Conservation (phyloP, 768 basidiomycete genomes). For the Termitomyces sp. region DNA sequence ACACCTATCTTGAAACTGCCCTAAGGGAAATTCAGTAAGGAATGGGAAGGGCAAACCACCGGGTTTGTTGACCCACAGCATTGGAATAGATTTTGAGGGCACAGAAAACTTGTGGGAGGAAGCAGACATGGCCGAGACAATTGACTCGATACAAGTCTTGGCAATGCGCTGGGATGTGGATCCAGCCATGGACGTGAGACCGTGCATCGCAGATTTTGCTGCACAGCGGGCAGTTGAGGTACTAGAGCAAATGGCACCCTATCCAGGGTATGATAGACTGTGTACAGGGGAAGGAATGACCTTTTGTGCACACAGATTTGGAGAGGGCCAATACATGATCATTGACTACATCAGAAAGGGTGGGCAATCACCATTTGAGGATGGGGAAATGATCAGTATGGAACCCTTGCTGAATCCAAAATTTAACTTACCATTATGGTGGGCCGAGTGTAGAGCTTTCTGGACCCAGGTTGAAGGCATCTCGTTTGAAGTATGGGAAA, state of each 20-base stretch:
- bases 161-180: neutral
- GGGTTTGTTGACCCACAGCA: conserved; percentile 11
- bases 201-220: neutral
- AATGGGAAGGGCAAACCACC: conserved; percentile 12
- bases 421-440: neutral
- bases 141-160: neutral
- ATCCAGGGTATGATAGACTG: neutral
- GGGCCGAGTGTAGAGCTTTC: neutral
- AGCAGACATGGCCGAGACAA: neutral
- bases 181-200: neutral
- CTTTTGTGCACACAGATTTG: neutral
- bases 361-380: neutral
- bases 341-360: neutral
- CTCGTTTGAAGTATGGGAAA: neutral
- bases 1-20: neutral
- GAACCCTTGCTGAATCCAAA: neutral
- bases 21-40: neutral
- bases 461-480: neutral
- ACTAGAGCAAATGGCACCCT: neutral
- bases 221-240: neutral
- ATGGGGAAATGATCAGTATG: neutral
- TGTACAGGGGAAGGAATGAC: neutral
- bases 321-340: neutral
- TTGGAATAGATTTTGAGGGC: neutral
- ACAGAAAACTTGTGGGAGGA: neutral